Base-by-base conservation (phyloP, 352 stramenopile species). In the Pythium myriotylum region DNA sequence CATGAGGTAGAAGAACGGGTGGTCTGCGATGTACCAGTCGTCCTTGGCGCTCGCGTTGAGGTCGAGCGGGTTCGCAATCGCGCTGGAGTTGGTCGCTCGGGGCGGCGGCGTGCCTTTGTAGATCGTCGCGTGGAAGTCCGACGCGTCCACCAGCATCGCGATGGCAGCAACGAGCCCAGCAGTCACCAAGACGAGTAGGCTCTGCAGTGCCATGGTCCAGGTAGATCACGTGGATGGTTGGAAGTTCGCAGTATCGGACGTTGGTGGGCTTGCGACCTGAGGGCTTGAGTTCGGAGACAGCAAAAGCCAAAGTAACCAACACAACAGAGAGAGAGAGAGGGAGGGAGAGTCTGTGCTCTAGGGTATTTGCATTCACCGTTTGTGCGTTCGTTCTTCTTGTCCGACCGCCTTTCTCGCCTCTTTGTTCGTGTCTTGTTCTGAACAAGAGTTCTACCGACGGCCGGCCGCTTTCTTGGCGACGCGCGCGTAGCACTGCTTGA, bases 401-500 rank as follows among this genome's bases (percentile, higher is more conserved):
- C 29, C 29, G 29, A 10, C 29, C 29, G 29, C 29, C 29, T 35
- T 35, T 35, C 29, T 35, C 29, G 10, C 29, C 29, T n/a, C n/a
- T n/a, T n/a, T n/a, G n/a, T n/a, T n/a, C n/a, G n/a, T n/a, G n/a
- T n/a, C n/a, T n/a, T n/a, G n/a, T n/a, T n/a, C n/a, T n/a, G 35
- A 42, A 17, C 35, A 17, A 42, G 35, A 42, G 35, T 16, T 17
- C 10, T 39, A 61, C 14, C 54, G 55, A 6, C 24, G 40, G 17
- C 1, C 27, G n/a, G 9, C 37, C 14, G 32, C 60, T 35, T 67
- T 76, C 59, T 84, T 81, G 51, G 60, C 68, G 14, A 66, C 68
- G 52, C 73, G 82, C 65, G 81, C 60, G 53, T 91, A 89, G 68
- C 84, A 93, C 19, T 66, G 57, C 57, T 77, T 79, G 23, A 93